Conservation (phyloP, 2,329 filamentous ascomycete genomes). For the Hypoxylon sp. region DNA sequence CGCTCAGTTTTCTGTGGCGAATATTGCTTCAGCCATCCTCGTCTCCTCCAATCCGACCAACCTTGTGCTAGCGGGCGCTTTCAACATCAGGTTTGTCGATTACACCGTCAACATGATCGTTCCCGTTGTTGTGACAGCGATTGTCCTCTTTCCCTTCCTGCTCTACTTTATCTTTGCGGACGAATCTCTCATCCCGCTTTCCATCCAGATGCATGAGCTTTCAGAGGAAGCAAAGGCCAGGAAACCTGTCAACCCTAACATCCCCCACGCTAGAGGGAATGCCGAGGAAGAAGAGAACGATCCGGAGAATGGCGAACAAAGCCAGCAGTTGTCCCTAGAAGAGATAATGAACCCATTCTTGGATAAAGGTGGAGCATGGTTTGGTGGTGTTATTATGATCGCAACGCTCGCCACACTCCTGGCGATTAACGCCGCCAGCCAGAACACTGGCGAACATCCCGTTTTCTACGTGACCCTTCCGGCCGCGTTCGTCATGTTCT, state of each 20-base stretch:
- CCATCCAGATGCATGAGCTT: constrained; percentile 78
- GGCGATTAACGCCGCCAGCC: constrained; percentile 73
- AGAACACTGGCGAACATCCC: constrained; percentile 65
- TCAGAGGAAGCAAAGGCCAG: constrained; percentile 68
- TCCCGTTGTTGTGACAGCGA: constrained; percentile 76
- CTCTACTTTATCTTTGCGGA: constrained; percentile 78
- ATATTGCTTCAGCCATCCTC: constrained; percentile 81
- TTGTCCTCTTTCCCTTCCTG: constrained; percentile 78
- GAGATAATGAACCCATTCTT: constrained; percentile 84
- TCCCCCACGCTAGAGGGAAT: constrained; percentile 73
- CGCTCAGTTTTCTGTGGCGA: constrained; percentile 79
- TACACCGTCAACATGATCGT: constrained; percentile 86
- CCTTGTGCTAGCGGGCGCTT: constrained; percentile 80
- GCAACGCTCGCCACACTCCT: constrained; percentile 76
- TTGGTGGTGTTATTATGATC: constrained; percentile 77
- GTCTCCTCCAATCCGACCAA: constrained; percentile 86
- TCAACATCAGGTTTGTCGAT: constrained; percentile 78
- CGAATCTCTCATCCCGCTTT: constrained; percentile 73
- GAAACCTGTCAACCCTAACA: constrained; percentile 79
- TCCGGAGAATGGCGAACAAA: constrained; percentile 63
- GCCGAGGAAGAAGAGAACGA: constrained; percentile 66
- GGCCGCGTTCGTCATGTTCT: constrained; percentile 77
- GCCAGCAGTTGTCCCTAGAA: constrained; percentile 73
- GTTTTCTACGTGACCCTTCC: constrained; percentile 80
- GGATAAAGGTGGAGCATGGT: constrained; percentile 75